Conservation (phyloP, 2,329 filamentous ascomycete species). For the Neofusicoccum ribis region DNA sequence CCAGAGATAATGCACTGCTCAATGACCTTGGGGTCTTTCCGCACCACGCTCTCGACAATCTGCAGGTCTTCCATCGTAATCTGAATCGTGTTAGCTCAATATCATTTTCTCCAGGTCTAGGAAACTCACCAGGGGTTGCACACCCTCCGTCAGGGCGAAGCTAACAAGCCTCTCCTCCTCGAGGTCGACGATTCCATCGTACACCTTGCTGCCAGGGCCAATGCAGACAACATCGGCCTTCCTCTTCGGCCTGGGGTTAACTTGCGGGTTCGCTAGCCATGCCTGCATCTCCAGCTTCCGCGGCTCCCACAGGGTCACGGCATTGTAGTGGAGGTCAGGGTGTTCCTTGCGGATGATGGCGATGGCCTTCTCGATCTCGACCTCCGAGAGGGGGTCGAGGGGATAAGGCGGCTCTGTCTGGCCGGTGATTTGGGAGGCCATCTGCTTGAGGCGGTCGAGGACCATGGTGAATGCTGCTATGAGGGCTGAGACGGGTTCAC, state of each 20-base stretch:
- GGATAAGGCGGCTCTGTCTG: constrained; percentile 62
- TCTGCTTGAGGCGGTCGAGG: constrained; percentile 63
- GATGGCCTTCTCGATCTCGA: constrained; percentile 73
- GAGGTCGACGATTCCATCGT: constrained; percentile 78
- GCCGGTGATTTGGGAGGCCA: constrained; percentile 62
- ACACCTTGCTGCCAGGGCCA: constrained; percentile 74
- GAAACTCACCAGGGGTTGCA: constrained; percentile 72
- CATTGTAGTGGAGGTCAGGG: constrained; percentile 77
- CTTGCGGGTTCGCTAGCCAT: constrained; percentile 70
- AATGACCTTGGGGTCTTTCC: constrained; percentile 81
- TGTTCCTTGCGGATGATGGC: constrained; percentile 69
- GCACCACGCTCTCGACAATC: constrained; percentile 72
- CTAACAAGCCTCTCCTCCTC: constrained; percentile 64
- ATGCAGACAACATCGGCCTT: constrained; percentile 84
- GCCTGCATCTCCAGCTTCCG: constrained; percentile 80
- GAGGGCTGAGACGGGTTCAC: background rate
- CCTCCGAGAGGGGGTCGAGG: constrained; percentile 71
- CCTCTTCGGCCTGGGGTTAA: constrained; percentile 63
- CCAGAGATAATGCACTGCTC: constrained; percentile 85
- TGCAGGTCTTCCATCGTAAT: constrained; percentile 92
- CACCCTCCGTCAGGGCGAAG: constrained; percentile 74
- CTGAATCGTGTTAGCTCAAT: constrained; percentile 38
- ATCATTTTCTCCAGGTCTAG: background rate
- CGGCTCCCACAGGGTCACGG: constrained; percentile 80
- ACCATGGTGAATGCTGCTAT: constrained; percentile 49